A percentile compares a stretch with the other conserved stretches of the same genome.
Evolutionary conservation across 768 basidiomycete species (phyloP).

Genomic region (Termitomyces sp.): DNA sequence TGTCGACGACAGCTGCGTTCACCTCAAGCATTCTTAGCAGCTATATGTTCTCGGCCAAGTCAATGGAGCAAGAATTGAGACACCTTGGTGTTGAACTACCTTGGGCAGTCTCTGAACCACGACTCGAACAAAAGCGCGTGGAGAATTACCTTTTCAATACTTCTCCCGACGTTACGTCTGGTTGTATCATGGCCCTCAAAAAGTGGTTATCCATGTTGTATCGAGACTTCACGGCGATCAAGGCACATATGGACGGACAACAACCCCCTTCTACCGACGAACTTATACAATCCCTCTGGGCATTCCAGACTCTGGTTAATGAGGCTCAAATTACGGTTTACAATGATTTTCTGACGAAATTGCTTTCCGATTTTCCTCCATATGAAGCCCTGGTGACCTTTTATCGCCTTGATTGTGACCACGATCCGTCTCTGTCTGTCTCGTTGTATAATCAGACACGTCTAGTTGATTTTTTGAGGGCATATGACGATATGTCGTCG

Average conservation of each 20-base stretch:
- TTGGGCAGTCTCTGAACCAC: constrained; percentile 5
- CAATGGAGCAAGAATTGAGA: constrained; percentile 3
- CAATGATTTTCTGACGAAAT: constrained; percentile 1
- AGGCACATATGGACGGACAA: not conserved
- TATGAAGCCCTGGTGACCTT: constrained; percentile 7
- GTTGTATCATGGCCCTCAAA: constrained; percentile 9
- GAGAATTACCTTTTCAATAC: not conserved
- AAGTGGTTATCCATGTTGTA: constrained; percentile 2
- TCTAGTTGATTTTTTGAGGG: not conserved
- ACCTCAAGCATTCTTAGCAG: constrained; percentile 4
- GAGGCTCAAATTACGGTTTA: constrained; percentile 5
- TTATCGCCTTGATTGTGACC: not conserved
- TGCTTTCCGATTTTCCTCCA: constrained; percentile 4
- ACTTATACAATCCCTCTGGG: constrained; percentile 7
- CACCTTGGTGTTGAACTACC: constrained; percentile 3
- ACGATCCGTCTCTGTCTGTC: not conserved
- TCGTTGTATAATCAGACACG: constrained; percentile 5
- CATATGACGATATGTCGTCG: constrained; percentile 1
- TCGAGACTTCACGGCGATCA: constrained; percentile 1
- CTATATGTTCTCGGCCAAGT: constrained; percentile 2
- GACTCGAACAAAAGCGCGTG: constrained; percentile 4
- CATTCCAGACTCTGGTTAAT: constrained; percentile 7
- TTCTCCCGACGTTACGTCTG: constrained; percentile 2
- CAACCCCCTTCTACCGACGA: constrained; percentile 1
- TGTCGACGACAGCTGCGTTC: constrained; percentile 5